Percentiles rank a stretch among this genome's conserved stretches.
Evolutionary conservation across 1,284 basidiomycete genomes (phyloP).

Genomic region (Laetiporus sulphureus): DNA sequence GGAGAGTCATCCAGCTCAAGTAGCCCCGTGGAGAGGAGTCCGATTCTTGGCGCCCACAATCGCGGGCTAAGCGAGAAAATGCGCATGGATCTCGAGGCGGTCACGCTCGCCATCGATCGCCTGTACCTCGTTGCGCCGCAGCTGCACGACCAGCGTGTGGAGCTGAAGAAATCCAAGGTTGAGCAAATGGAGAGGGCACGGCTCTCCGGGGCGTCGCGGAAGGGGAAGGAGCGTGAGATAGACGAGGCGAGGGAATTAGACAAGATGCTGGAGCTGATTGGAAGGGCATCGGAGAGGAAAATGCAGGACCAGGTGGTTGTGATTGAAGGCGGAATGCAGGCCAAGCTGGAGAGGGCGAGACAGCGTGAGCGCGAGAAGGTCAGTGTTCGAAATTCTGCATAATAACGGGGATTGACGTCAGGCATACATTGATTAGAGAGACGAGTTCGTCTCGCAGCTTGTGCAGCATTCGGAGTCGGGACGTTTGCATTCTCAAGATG

Average conservation of each 20-base stretch:
- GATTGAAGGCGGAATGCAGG: constrained; percentile 51
- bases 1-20: constrained; percentile 1
- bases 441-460: constrained; percentile 66
- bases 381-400: no score
- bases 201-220: constrained; percentile 21
- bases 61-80: constrained; percentile 69
- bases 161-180: constrained; percentile 63
- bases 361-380: constrained; percentile 59
- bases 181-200: constrained; percentile 61
- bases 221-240: constrained; percentile 40
- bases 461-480: constrained; percentile 60
- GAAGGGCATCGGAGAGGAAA: constrained; percentile 62
- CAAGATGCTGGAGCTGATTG: constrained; percentile 62
- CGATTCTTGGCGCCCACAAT: constrained; percentile 10
- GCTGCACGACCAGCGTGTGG: constrained; percentile 80
- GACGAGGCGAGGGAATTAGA: constrained; percentile 55
- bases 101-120: constrained; percentile 82
- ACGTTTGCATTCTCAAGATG: constrained; percentile 69
- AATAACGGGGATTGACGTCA: no score
- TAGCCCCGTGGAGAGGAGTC: constrained; percentile 1
- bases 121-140: constrained; percentile 80
- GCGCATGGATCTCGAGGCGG: constrained; percentile 74
- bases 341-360: constrained; percentile 42
- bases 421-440: constrained; percentile 44
- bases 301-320: constrained; percentile 63